Evolutionary conservation across 2,329 filamentous ascomycete genomes (phyloP).

Genomic region (Septoria linicola): DNA sequence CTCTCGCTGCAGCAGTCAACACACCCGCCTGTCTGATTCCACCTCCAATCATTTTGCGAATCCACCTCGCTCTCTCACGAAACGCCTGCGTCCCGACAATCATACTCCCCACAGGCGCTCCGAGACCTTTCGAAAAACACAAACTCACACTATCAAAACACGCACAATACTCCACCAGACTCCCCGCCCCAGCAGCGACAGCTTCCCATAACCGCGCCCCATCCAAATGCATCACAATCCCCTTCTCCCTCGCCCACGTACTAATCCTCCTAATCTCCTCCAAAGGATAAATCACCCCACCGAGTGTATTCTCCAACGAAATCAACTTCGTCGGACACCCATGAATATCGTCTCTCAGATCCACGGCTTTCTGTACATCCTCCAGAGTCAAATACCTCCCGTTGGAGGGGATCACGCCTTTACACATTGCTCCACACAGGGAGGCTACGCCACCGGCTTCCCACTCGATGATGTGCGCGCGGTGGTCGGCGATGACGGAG

Average conservation of each 20-base stretch:
- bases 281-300: slow-evolving; percentile 75
- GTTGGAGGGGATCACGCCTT: slow-evolving; percentile 67
- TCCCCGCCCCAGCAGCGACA: slow-evolving; percentile 66
- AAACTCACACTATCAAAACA: slow-evolving; percentile 73
- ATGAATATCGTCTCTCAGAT: slow-evolving; percentile 71
- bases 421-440: slow-evolving; percentile 69
- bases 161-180: slow-evolving; percentile 64
- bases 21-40: slow-evolving; percentile 75
- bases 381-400: slow-evolving; percentile 71
- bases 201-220: slow-evolving; percentile 82
- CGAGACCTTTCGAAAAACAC: slow-evolving; percentile 80
- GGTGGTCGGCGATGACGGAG: slow-evolving; percentile 73
- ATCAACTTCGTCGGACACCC: slow-evolving; percentile 78
- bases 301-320: slow-evolving; percentile 80
- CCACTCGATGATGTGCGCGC: slow-evolving; percentile 73
- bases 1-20: slow-evolving; percentile 70
- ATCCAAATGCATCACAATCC: slow-evolving; percentile 72
- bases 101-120: slow-evolving; percentile 76
- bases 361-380: slow-evolving; percentile 66
- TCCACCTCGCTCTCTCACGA: slow-evolving; percentile 68
- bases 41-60: slow-evolving; percentile 78
- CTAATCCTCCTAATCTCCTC: slow-evolving; percentile 68
- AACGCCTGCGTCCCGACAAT: slow-evolving; percentile 60
- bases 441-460: slow-evolving; percentile 68
- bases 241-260: slow-evolving; percentile 61